Base-by-base conservation (phyloP, 2,329 filamentous ascomycete genomes). In the Dryadomyces sulphureus region DNA sequence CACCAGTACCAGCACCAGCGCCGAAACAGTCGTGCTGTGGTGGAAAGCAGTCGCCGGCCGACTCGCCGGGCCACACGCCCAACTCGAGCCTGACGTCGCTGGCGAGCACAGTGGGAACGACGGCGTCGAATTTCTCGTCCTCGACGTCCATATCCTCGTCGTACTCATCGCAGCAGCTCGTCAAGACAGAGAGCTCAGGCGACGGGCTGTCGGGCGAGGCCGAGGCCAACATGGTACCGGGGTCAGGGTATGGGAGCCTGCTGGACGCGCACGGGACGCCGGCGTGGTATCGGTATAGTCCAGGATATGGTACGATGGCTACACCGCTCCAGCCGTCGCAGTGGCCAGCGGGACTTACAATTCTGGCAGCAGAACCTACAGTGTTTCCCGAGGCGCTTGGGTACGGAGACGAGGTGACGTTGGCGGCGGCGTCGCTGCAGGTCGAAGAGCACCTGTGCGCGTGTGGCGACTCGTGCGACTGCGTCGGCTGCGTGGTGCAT, bases 381-480 rank as follows among this genome's bases (percentile, higher is more conserved):
- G 2, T 30, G 24, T 42, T 38, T 9, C n/a, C 25, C 14, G n/a
- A 24, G 5, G 27, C 11, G 17, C 21, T 30, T n/a, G 6, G n/a
- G 2, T 44, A 46, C 9, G 40, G 24, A 6, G 30, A n/a, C 2
- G 14, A 41, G 4, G 12, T 43, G 9, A 5, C 48, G 17, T 20
- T 16, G 30, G 2, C 34, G 9, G 19, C 35, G 5, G 27, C 34
- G 12, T 11, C 41, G 1, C 22, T 40, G 3, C 41, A 45, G 12
- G 45, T 25, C 16, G 45, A 49, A 24, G 42, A 46, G 12, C 53
- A 54, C 44, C 41, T 54, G 41, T 55, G 54, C 43, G 39, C 43
- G n/a, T 55, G 54, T 45, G 54, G 54, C 30, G 53, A 54, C 38
- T 43, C 45, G 19, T 55, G 54, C 47, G 49, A 55, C 39, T 55